These are phyloP conservation scores for Aureobasidium leucospermi DNA, from an alignment of 2,329 filamentous ascomycete genomes.

Conservation along the genomic window DNA sequence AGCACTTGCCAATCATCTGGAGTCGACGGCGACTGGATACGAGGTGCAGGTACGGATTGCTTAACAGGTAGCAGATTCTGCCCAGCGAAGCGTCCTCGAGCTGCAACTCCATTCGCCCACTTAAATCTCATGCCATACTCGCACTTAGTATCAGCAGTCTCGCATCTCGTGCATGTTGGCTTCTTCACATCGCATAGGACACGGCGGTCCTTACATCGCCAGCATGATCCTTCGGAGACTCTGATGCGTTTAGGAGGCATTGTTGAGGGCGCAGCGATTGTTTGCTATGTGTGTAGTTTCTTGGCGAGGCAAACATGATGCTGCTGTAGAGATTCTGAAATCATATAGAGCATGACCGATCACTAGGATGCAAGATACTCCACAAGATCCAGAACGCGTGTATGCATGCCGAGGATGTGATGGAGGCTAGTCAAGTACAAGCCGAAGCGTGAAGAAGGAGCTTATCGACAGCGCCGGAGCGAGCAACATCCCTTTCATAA, in stretches of 20 bases:
- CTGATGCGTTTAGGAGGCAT: constrained; percentile 1
- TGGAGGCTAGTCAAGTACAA: background rate
- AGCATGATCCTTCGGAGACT: constrained; percentile 1
- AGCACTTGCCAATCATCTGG: background rate
- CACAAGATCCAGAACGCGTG: background rate
- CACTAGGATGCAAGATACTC: background rate
- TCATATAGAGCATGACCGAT: background rate
- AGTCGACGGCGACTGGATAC: background rate
- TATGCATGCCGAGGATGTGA: background rate
- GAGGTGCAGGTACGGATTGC: background rate
- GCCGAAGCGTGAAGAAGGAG: background rate
- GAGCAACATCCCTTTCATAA: background rate
- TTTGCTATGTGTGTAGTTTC: background rate
- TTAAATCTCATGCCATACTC: background rate
- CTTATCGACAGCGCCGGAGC: background rate
- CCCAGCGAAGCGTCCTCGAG: constrained; percentile 2
- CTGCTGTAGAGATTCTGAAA: background rate
- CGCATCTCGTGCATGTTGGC: background rate
- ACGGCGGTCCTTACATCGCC: constrained; percentile 2
- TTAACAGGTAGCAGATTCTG: background rate
- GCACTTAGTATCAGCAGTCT: background rate
- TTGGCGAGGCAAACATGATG: background rate
- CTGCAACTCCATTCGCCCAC: constrained; percentile 1
- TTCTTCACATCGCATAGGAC: background rate
- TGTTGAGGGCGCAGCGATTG: background rate